These are phyloP conservation scores for Botrytis cinerea DNA, from an alignment of 2,329 filamentous ascomycete genomes.

Conservation along the genomic window DNA sequence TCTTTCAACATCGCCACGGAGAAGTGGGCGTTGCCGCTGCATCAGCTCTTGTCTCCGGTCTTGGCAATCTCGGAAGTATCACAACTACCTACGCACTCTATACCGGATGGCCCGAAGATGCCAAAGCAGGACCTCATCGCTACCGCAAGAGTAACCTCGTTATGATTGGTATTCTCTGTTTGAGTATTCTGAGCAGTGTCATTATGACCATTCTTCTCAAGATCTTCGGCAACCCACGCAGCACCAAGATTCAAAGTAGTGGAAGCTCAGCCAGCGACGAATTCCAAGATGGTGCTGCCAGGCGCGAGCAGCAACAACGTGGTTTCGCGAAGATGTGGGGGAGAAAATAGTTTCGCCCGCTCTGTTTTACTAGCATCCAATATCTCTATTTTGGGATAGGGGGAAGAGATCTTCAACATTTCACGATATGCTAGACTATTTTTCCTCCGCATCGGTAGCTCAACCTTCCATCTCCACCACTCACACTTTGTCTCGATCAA, in stretches of 20 bases:
- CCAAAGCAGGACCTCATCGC: constrained; percentile 64
- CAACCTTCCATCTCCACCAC: constrained; percentile 29
- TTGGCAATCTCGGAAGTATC: constrained; percentile 85
- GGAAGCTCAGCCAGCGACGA: constrained; percentile 44
- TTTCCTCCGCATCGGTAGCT: constrained; percentile 25
- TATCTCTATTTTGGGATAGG: background rate
- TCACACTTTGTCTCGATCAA: background rate
- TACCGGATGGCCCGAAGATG: constrained; percentile 80
- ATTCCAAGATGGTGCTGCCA: constrained; percentile 61
- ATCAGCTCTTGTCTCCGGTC: constrained; percentile 79
- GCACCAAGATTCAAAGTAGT: constrained; percentile 48
- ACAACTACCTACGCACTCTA: constrained; percentile 88
- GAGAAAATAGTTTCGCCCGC: constrained; percentile 31
- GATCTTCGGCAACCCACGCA: constrained; percentile 56
- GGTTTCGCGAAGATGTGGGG: constrained; percentile 52
- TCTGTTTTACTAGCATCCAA: background rate
- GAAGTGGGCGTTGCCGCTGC: constrained; percentile 89
- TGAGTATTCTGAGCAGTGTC: constrained; percentile 73
- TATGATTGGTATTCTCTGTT: constrained; percentile 82
- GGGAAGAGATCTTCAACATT: constrained; percentile 35
- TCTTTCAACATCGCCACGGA: constrained; percentile 86
- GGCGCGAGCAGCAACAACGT: constrained; percentile 58
- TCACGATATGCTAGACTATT: background rate
- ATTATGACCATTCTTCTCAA: constrained; percentile 68
- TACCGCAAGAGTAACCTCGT: constrained; percentile 82